Evolutionary conservation across 2,329 filamentous ascomycete species (phyloP), one percentile per base, ranked within the genome.

Genomic region (Dactylellina parvicollis): DNA sequence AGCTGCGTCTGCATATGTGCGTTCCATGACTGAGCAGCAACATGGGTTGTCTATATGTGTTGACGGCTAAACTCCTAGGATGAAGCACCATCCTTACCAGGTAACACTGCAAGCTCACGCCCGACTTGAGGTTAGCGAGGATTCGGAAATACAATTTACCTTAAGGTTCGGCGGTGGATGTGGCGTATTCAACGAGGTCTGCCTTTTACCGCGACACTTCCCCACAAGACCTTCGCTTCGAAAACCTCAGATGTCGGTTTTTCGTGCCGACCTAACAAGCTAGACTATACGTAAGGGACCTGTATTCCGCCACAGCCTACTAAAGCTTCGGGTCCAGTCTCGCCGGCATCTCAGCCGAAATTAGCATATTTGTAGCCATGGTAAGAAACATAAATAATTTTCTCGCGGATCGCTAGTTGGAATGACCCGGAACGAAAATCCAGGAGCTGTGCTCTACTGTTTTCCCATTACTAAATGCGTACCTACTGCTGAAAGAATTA

Each of bases 301-400:
- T 49, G 59, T 50, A 40, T 57, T 67, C 52, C 52, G 52, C 42
- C 62, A 50, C 52, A 56, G 62, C 40, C 30, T 67, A 26, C 52
- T 60, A 36, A 70, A 62, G 47, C 36, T 42, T 72, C 67, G 67
- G 67, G 38, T 72, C 46, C 49, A 72, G 67, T 72, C 57, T 65
- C 57, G 52, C 67, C 57, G 67, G 57, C 42, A 16, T 38, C 49
- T 22, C 42, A 57, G 38, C 59, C 40, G 42, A 56, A 42, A 72
- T 65, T 64, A 34, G 59, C 67, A 36, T 57, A 46, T 26, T 60
- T 38, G n/a, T 34, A 18, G 26, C 47, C 47, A 52, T 52, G 28
- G 28, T 14, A 3, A 9, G n/a, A 16, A 22, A 36, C 18, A 22
- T 20, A 30, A 9, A n/a, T 38, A 38, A 14, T 38, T 38, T 14